These are phyloP conservation scores for Alternaria postmessia DNA, from an alignment of 2,329 filamentous ascomycete genomes.

Conservation along the genomic window DNA sequence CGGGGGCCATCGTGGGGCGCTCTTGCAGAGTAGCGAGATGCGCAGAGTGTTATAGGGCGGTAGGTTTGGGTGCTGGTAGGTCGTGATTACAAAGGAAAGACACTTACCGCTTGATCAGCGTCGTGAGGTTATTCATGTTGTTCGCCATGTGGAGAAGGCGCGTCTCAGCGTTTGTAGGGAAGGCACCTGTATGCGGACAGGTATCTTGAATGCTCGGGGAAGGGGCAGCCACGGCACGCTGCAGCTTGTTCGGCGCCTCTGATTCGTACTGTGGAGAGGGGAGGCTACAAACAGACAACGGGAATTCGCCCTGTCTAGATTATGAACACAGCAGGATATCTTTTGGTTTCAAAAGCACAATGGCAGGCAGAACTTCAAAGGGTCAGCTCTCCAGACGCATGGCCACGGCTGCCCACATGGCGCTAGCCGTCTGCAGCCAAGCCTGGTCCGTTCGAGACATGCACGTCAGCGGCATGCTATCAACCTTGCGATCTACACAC, in stretches of 20 bases:
- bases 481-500: neutral
- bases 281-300: neutral
- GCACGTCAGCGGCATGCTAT: conserved; percentile 12
- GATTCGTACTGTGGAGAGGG: neutral
- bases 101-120: conserved; percentile 93
- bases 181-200: conserved; percentile 24
- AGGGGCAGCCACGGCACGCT: conserved; percentile 34
- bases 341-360: conserved; percentile 4
- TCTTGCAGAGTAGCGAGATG: conserved; percentile 3
- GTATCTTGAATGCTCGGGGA: conserved; percentile 30
- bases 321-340: neutral
- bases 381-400: conserved; percentile 10
- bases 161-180: conserved; percentile 37
- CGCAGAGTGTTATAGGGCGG: conserved; percentile 1
- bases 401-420: conserved; percentile 21
- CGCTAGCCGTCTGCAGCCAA: conserved; percentile 29
- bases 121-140: conserved; percentile 96
- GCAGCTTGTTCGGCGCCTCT: conserved; percentile 29
- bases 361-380: conserved; percentile 10
- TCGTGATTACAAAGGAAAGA: conserved; percentile 9
- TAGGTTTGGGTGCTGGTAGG: neutral
- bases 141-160: conserved; percentile 68
- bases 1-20: conserved; percentile 15
- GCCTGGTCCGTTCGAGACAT: conserved; percentile 6
- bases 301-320: neutral